phyloP scores from a whole-genome alignment of 371 early-diverging fungal genomes.

The Saksenaea oblongispora region DNA sequence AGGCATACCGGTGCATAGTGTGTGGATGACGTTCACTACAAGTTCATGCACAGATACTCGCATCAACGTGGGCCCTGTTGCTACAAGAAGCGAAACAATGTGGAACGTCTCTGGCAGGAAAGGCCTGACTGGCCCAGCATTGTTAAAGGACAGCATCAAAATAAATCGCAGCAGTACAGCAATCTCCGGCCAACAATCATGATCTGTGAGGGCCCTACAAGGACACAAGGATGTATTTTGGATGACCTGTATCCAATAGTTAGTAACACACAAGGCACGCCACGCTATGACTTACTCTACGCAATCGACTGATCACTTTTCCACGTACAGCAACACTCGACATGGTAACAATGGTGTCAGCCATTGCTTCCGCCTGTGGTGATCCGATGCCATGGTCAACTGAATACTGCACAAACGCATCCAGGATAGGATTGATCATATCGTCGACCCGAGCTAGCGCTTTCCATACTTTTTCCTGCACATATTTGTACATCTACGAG shows the following conservation, averaged over 20 bases:
- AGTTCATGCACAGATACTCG: conserved; percentile 90
- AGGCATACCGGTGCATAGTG: conserved; percentile 72
- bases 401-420: conserved; percentile 78
- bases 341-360: conserved; percentile 84
- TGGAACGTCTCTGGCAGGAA: conserved; percentile 89
- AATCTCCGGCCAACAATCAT: conserved; percentile 86
- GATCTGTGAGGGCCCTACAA: conserved; percentile 71
- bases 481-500: conserved; percentile 68
- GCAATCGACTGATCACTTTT: conserved; percentile 78
- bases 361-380: conserved; percentile 78
- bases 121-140: conserved; percentile 61
- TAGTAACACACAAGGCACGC: not conserved
- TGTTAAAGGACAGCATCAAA: conserved; percentile 88
- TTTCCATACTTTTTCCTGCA: conserved; percentile 86
- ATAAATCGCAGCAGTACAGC: conserved; percentile 84
- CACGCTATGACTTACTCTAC: conserved; percentile 54
- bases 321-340: conserved; percentile 80
- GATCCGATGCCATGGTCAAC: conserved; percentile 82
- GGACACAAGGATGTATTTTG: conserved; percentile 74
- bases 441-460: conserved; percentile 78
- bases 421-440: conserved; percentile 76
- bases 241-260: conserved; percentile 36
- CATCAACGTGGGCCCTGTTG: conserved; percentile 82
- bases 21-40: conserved; percentile 88
- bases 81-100: conserved; percentile 78